Evolutionary conservation across 139 green algal genomes (phyloP).

Genomic region (Spirogloea muscicola): DNA sequence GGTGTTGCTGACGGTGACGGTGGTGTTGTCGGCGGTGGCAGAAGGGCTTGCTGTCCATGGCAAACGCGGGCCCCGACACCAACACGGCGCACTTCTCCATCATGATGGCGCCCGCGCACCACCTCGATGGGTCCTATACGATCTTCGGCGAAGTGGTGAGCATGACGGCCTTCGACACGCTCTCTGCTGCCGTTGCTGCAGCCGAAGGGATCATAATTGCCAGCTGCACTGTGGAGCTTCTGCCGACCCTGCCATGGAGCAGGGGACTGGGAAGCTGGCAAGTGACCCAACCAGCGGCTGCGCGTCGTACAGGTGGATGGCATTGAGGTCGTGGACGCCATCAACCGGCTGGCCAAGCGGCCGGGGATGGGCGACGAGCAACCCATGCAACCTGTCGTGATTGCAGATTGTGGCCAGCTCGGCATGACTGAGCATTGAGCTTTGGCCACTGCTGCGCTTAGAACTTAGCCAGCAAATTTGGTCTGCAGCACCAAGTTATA

Average conservation of each 20-base stretch:
- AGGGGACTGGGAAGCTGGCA: no score
- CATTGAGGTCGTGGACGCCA: constrained; percentile 28
- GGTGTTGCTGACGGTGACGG: no score
- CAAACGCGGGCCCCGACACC: constrained; percentile 42
- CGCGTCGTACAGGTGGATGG: constrained; percentile 18
- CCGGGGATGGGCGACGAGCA: constrained; percentile 1
- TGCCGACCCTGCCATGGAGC: no score
- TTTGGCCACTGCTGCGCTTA: no score
- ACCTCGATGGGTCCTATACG: constrained; percentile 60
- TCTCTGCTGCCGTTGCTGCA: no score
- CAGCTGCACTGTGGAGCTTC: no score
- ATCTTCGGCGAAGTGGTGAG: constrained; percentile 62
- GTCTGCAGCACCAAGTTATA: no score
- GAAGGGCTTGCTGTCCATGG: constrained; percentile 40
- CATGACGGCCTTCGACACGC: no score
- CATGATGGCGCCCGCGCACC: constrained; percentile 45
- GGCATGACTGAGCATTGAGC: no score
- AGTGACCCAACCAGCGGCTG: no score
- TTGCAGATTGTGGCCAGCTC: constrained; percentile 12
- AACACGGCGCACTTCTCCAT: constrained; percentile 50
- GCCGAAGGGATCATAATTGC: no score
- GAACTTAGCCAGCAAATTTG: no score
- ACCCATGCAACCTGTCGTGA: constrained; percentile 13
- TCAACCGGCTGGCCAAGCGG: constrained; percentile 27
- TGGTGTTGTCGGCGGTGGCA: constrained; percentile 8